phyloP scores from a whole-genome alignment of 2,329 filamentous ascomycete genomes.

The Botrytis byssoidea region DNA sequence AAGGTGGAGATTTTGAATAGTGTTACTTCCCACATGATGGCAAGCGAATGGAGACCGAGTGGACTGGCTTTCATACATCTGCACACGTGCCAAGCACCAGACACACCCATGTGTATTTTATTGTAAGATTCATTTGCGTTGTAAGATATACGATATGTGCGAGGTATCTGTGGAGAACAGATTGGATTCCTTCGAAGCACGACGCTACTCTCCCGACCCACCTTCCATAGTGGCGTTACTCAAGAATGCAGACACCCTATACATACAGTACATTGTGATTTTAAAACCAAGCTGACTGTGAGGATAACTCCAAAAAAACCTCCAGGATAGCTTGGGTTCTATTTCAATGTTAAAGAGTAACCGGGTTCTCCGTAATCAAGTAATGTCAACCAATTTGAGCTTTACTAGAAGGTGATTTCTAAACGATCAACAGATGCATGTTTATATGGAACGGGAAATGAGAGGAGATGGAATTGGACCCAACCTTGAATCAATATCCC shows the following conservation, averaged over 20 bases:
- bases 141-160: neutral
- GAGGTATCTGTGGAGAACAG: neutral
- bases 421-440: neutral
- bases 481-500: neutral
- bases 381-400: neutral
- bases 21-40: constrained; percentile 15
- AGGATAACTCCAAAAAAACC: neutral
- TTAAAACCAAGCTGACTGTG: neutral
- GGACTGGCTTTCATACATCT: neutral
- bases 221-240: constrained; percentile 7
- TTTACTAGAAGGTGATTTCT: neutral
- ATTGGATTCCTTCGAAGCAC: constrained; percentile 2
- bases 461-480: neutral
- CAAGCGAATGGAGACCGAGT: neutral
- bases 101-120: constrained; percentile 5
- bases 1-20: neutral
- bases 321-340: neutral
- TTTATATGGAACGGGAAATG: neutral
- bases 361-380: neutral
- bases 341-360: neutral
- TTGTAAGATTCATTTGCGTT: neutral
- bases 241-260: constrained; percentile 12
- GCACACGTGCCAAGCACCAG: constrained; percentile 16
- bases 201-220: neutral
- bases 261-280: neutral